Evolutionary conservation across 345 rosid species (phyloP).

Genomic region (Gossypium arboreum): DNA sequence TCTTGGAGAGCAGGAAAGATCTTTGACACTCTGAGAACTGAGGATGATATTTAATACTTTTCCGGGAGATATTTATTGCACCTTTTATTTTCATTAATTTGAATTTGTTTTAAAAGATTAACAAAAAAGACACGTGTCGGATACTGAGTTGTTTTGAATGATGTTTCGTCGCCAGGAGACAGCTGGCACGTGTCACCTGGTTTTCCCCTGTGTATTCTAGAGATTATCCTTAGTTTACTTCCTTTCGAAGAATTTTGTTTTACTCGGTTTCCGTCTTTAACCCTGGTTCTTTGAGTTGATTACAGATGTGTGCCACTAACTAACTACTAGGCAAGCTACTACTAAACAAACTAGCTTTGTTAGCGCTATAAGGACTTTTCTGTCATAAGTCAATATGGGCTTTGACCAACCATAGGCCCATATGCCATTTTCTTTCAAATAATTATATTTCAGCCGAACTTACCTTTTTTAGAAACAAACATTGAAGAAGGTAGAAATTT

Average conservation of each 20-base stretch:
- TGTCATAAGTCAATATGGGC: neutral
- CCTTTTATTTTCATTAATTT: too few species aligned
- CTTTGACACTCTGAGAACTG: too few species aligned
- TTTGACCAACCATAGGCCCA: neutral
- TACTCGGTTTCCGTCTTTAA: neutral
- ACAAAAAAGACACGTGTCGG: neutral
- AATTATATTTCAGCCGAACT: too few species aligned
- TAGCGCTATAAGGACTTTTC: neutral
- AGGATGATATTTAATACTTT: too few species aligned
- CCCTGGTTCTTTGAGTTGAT: neutral
- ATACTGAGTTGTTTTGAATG: neutral
- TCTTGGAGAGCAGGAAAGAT: too few species aligned
- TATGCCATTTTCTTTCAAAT: neutral
- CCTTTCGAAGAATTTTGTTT: neutral
- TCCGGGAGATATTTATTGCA: too few species aligned
- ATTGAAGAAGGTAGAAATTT: too few species aligned
- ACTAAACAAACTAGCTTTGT: neutral
- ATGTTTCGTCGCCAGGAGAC: neutral
- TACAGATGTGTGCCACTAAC: neutral
- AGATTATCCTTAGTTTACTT: conserved; percentile 4
- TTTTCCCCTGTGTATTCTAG: neutral
- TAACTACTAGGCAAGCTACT: too few species aligned
- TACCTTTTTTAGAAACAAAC: too few species aligned
- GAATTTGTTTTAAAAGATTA: too few species aligned
- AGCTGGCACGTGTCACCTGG: neutral